Percentiles rank a stretch among this genome's conserved stretches.
Evolutionary conservation across 352 stramenopile genomes (phyloP).

Genomic region (Phytophthora hibernalis): DNA sequence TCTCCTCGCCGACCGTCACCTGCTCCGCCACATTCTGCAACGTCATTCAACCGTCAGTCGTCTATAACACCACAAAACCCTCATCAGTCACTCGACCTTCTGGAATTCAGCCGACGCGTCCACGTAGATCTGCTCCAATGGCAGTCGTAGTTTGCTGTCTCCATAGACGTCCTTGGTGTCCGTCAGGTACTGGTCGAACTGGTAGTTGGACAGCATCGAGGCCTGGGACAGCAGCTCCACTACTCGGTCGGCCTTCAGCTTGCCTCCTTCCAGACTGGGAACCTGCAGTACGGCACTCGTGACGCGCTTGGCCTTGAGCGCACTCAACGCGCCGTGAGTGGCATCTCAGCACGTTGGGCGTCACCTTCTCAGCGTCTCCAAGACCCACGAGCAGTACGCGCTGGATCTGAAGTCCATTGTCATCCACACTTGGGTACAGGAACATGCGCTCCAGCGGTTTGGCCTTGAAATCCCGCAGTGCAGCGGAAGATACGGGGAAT

Average conservation of each 20-base stretch:
- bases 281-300: slow-evolving; percentile 66
- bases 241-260: slow-evolving; percentile 48
- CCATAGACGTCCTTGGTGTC: slow-evolving; percentile 60
- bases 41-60: slow-evolving; percentile 9
- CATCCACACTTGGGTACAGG: slow-evolving; percentile 66
- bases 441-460: slow-evolving; percentile 74
- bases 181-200: slow-evolving; percentile 87
- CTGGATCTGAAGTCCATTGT: slow-evolving; percentile 42
- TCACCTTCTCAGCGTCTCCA: slow-evolving; percentile 68
- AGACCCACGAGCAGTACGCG: slow-evolving; percentile 83
- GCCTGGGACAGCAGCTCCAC: slow-evolving; percentile 78
- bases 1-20: slow-evolving; percentile 75
- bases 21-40: slow-evolving; percentile 70
- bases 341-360: slow-evolving; percentile 72
- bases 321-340: slow-evolving; percentile 66
- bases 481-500: slow-evolving; percentile 68
- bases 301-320: slow-evolving; percentile 57
- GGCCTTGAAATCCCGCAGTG: slow-evolving; percentile 73
- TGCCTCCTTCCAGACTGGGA: slow-evolving; percentile 40
- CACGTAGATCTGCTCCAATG: slow-evolving; percentile 72
- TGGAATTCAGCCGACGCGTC: slow-evolving; percentile 64
- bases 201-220: slow-evolving; percentile 88
- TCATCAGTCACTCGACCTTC: slow-evolving; percentile 37
- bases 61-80: neutral
- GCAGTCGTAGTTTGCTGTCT: slow-evolving; percentile 72